These are phyloP conservation scores for Irpex rosettiformis DNA, from an alignment of 1,284 basidiomycete species.

Conservation along the genomic window DNA sequence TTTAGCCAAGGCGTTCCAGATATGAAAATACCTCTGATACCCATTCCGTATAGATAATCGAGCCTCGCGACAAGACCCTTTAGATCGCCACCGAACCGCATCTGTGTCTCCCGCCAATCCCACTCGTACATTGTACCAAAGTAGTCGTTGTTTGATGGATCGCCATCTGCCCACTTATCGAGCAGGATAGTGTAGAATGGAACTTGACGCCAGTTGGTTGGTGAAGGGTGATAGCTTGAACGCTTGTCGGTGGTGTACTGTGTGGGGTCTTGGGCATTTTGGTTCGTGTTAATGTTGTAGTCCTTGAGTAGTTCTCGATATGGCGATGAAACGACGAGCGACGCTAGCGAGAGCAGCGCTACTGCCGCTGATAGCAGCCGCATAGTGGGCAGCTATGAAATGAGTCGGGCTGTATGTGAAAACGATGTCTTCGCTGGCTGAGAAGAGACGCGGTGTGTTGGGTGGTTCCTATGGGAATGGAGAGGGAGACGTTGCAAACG, in stretches of 20 bases:
- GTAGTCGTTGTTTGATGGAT: slow-evolving; percentile 87
- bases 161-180: slow-evolving; percentile 92
- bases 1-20: slow-evolving; percentile 90
- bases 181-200: slow-evolving; percentile 84
- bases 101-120: slow-evolving; percentile 84
- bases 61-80: slow-evolving; percentile 70
- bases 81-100: slow-evolving; percentile 85
- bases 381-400: slow-evolving; percentile 23
- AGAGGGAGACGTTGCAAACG: slow-evolving; percentile 16
- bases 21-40: slow-evolving; percentile 79
- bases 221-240: slow-evolving; percentile 71
- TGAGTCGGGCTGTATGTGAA: not conserved
- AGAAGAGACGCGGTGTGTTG: slow-evolving; percentile 4
- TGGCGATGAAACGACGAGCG: slow-evolving; percentile 46
- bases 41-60: slow-evolving; percentile 89
- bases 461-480: slow-evolving; percentile 12
- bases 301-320: slow-evolving; percentile 74
- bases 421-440: slow-evolving; percentile 6
- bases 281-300: slow-evolving; percentile 85
- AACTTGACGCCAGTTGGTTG: slow-evolving; percentile 81
- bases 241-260: slow-evolving; percentile 68
- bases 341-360: slow-evolving; percentile 27
- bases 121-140: slow-evolving; percentile 78
- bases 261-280: slow-evolving; percentile 64
- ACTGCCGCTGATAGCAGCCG: slow-evolving; percentile 28